Evolutionary conservation across 2,329 filamentous ascomycete genomes (phyloP).

Genomic region (Cordyceps javanica): DNA sequence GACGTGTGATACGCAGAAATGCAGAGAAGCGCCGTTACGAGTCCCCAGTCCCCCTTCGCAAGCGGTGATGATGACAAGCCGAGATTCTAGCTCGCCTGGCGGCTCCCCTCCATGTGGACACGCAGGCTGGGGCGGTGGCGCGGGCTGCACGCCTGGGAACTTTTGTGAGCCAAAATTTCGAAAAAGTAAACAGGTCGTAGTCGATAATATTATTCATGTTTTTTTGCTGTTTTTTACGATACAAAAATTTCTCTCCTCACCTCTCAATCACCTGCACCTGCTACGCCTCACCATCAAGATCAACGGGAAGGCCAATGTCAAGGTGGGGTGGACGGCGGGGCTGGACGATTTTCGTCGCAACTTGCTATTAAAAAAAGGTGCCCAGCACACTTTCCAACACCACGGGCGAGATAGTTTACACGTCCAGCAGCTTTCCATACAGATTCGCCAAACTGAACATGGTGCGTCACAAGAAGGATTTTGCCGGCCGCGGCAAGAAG

Average conservation of each 20-base stretch:
- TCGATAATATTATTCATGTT: background rate
- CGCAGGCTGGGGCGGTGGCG: constrained; percentile 10
- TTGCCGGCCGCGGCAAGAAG: constrained; percentile 67
- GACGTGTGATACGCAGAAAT: background rate
- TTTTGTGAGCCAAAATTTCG: background rate
- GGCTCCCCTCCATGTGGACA: constrained; percentile 10
- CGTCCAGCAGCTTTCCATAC: too few relatives aligned
- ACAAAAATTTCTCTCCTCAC: background rate
- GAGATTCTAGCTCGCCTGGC: background rate
- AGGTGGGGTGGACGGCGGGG: constrained; percentile 11
- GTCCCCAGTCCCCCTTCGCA: constrained; percentile 2
- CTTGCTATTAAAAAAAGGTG: background rate
- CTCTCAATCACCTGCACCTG: background rate
- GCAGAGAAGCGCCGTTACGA: background rate
- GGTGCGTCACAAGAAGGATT: constrained; percentile 95
- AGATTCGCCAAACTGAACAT: constrained; percentile 38
- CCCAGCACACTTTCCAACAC: background rate
- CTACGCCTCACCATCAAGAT: background rate
- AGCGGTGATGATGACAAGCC: constrained; percentile 8
- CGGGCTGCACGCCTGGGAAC: background rate
- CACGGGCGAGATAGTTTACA: too few relatives aligned
- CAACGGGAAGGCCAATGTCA: background rate
- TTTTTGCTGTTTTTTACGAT: background rate
- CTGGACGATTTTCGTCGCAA: constrained; percentile 8
- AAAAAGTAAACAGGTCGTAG: background rate